A percentile compares a stretch with the other conserved stretches of the same genome.
phyloP scores from a whole-genome alignment of 2,329 filamentous ascomycete species.

The Pseudogymnoascus sp. region DNA sequence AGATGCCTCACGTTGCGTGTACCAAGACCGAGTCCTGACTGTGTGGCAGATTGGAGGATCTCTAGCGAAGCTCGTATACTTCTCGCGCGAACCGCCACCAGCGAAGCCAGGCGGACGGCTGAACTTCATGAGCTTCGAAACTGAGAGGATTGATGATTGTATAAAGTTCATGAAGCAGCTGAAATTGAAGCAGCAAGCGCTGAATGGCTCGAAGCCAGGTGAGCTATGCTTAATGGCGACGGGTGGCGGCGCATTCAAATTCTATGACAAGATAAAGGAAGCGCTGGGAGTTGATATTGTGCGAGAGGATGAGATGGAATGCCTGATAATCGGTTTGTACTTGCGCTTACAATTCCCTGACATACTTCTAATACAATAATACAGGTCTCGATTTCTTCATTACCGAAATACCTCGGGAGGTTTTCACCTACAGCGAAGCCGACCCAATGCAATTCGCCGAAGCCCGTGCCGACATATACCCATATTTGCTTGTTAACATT shows the following conservation, averaged over 20 bases:
- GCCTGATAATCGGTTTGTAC: constrained; percentile 75
- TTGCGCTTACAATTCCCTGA: neutral
- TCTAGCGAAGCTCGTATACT: constrained; percentile 94
- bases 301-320: constrained; percentile 97
- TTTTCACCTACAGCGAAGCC: constrained; percentile 90
- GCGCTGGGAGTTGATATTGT: constrained; percentile 80
- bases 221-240: constrained; percentile 92
- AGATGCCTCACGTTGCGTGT: constrained; percentile 31
- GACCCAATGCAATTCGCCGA: constrained; percentile 86
- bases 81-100: constrained; percentile 78
- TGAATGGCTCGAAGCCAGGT: constrained; percentile 63
- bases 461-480: constrained; percentile 76
- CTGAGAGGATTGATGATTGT: constrained; percentile 86
- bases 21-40: constrained; percentile 8
- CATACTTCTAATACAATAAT: constrained; percentile 10
- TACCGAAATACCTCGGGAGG: constrained; percentile 91
- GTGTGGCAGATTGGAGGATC: constrained; percentile 77
- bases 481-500: constrained; percentile 96
- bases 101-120: constrained; percentile 78
- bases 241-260: constrained; percentile 92
- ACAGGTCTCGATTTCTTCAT: constrained; percentile 96
- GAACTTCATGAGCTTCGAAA: constrained; percentile 95
- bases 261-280: constrained; percentile 83
- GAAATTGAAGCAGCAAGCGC: constrained; percentile 70
- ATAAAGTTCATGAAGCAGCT: constrained; percentile 85